Evolutionary conservation across 2,329 filamentous ascomycete species (phyloP).

Genomic region (Colletotrichum godetiae): DNA sequence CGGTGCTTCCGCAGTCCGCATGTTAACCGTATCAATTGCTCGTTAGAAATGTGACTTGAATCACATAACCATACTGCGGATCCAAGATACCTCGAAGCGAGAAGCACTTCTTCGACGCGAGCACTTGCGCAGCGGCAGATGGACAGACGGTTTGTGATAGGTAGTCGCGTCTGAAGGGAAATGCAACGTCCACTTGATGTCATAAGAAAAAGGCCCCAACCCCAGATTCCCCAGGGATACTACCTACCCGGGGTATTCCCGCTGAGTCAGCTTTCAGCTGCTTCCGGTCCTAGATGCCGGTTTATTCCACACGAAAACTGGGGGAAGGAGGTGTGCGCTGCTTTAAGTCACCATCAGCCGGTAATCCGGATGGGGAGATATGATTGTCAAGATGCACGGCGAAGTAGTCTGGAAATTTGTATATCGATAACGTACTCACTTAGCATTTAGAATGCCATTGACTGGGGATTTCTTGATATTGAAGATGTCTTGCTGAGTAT

Average conservation of each 20-base stretch:
- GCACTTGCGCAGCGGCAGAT: background rate
- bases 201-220: background rate
- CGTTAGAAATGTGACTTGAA: background rate
- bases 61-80: slow-evolving; percentile 9
- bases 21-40: slow-evolving; percentile 20
- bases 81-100: background rate
- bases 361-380: background rate
- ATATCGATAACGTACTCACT: background rate
- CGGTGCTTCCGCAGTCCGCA: slow-evolving; percentile 35
- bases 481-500: slow-evolving; percentile 9
- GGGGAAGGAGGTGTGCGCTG: background rate
- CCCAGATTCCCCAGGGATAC: background rate
- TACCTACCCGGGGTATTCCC: slow-evolving; percentile 1
- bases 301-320: background rate
- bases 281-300: background rate
- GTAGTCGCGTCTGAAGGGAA: background rate
- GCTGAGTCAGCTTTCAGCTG: slow-evolving; percentile 12
- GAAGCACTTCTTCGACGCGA: background rate
- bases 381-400: background rate
- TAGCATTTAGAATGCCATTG: background rate
- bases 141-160: background rate
- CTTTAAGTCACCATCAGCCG: background rate
- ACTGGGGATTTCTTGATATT: background rate
- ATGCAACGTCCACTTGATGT: slow-evolving; percentile 14
- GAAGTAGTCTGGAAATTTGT: background rate